Conservation (phyloP, 2,329 filamentous ascomycete species). For the Hypoxylon sp. region DNA sequence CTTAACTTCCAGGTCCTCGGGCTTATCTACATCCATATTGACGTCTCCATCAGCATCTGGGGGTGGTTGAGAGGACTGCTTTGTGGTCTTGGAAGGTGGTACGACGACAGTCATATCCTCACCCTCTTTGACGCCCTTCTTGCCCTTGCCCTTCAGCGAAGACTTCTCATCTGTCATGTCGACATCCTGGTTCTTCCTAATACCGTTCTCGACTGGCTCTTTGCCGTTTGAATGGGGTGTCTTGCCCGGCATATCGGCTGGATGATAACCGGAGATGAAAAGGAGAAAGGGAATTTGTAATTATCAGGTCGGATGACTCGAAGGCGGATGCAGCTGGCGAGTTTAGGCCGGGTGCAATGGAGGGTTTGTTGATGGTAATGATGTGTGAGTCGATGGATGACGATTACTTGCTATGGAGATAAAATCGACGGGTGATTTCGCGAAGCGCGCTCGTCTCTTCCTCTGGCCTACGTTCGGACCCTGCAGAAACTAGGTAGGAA, state of each 20-base stretch:
- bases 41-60: conserved; percentile 75
- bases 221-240: conserved; percentile 77
- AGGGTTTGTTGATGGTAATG: conserved; percentile 16
- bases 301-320: conserved; percentile 33
- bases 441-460: conserved; percentile 39
- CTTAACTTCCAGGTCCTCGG: conserved; percentile 60
- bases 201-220: conserved; percentile 73
- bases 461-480: conserved; percentile 35
- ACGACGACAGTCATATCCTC: conserved; percentile 86
- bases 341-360: conserved; percentile 17
- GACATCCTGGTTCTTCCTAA: conserved; percentile 72
- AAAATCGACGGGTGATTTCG: conserved; percentile 30
- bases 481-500: conserved; percentile 32
- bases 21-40: conserved; percentile 70
- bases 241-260: conserved; percentile 71
- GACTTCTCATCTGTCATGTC: conserved; percentile 74
- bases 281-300: neutral
- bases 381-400: conserved; percentile 23
- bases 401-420: conserved; percentile 17
- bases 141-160: conserved; percentile 70
- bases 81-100: conserved; percentile 72
- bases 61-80: conserved; percentile 63
- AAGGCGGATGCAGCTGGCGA: conserved; percentile 30
- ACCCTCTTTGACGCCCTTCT: conserved; percentile 70
- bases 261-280: conserved; percentile 22